Evolutionary conservation across 2,329 filamentous ascomycete species (phyloP).

Genomic region (Hypoxylon sp.): DNA sequence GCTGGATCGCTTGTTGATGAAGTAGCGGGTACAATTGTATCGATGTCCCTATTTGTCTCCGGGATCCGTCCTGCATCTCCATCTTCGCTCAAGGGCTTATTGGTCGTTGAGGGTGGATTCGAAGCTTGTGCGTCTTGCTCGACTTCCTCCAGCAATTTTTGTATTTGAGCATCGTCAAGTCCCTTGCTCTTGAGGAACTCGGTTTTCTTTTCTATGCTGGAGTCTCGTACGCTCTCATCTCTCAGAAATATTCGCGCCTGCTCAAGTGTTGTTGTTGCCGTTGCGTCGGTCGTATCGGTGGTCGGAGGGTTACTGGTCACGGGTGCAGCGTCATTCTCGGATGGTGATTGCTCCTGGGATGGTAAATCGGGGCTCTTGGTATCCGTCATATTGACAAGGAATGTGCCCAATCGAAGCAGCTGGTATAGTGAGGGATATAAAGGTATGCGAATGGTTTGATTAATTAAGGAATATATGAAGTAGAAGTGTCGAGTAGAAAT

Average conservation of each 20-base stretch:
- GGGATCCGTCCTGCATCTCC: conserved; percentile 1
- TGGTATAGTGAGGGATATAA: background rate
- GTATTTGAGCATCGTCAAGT: conserved; percentile 76
- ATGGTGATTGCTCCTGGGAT: conserved; percentile 46
- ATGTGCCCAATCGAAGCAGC: background rate
- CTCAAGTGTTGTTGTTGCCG: conserved; percentile 62
- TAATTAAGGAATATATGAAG: conserved; percentile 12
- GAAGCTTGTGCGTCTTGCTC: conserved; percentile 33
- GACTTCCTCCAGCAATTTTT: conserved; percentile 69
- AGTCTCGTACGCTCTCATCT: conserved; percentile 79
- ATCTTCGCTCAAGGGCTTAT: conserved; percentile 9
- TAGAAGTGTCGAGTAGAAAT: background rate
- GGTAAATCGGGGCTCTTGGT: conserved; percentile 43
- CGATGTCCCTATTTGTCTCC: conserved; percentile 11
- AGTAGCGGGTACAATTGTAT: conserved; percentile 31
- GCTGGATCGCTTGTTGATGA: conserved; percentile 61
- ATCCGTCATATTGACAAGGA: conserved; percentile 39
- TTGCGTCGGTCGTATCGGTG: conserved; percentile 42
- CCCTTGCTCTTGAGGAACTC: conserved; percentile 86
- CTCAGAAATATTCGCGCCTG: conserved; percentile 83
- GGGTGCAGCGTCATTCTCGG: conserved; percentile 30
- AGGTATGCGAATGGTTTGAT: conserved; percentile 1
- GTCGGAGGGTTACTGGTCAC: conserved; percentile 45
- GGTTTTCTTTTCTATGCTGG: conserved; percentile 79
- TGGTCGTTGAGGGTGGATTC: conserved; percentile 18